Percentiles rank a stretch among this genome's conserved stretches.
These are phyloP conservation scores for Rhynchosporium graminicola DNA, from an alignment of 2,329 filamentous ascomycete species.

Conservation along the genomic window DNA sequence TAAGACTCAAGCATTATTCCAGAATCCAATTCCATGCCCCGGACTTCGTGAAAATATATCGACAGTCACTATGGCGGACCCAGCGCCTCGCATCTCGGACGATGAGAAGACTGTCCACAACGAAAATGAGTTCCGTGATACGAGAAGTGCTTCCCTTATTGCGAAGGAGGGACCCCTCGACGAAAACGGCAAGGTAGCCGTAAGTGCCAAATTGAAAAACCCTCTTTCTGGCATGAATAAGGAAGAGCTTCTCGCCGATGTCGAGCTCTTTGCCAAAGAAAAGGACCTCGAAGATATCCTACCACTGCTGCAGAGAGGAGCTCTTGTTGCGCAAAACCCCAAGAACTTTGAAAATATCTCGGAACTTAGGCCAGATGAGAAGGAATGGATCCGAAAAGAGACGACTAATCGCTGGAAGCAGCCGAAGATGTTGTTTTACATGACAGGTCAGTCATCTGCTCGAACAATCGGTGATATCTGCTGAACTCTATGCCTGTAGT, in stretches of 20 bases:
- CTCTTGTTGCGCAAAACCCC: constrained; percentile 72
- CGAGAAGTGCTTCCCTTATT: neutral
- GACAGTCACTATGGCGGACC: neutral
- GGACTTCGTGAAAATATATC: neutral
- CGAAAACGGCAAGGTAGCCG: constrained; percentile 8
- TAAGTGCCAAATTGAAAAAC: constrained; percentile 43
- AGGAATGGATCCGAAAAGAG: constrained; percentile 61
- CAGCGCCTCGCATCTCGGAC: constrained; percentile 6
- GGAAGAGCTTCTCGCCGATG: constrained; percentile 52
- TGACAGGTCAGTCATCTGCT: constrained; percentile 42
- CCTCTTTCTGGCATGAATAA: constrained; percentile 56
- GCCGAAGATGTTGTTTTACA: constrained; percentile 62
- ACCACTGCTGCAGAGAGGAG: constrained; percentile 64
- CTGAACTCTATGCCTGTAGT: constrained; percentile 11
- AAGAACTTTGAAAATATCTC: constrained; percentile 61
- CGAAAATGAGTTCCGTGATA: constrained; percentile 2
- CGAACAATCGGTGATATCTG: neutral
- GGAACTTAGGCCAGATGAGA: constrained; percentile 60
- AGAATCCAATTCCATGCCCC: neutral
- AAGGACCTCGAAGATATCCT: constrained; percentile 59
- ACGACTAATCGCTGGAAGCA: constrained; percentile 68
- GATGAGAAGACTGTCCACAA: constrained; percentile 15
- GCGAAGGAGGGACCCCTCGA: constrained; percentile 9
- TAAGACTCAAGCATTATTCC: neutral
- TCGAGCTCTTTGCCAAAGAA: constrained; percentile 61